A percentile compares a stretch with the other conserved stretches of the same genome.
These are phyloP conservation scores for Hibiscus trionum DNA, from an alignment of 345 rosid genomes.

Conservation along the genomic window DNA sequence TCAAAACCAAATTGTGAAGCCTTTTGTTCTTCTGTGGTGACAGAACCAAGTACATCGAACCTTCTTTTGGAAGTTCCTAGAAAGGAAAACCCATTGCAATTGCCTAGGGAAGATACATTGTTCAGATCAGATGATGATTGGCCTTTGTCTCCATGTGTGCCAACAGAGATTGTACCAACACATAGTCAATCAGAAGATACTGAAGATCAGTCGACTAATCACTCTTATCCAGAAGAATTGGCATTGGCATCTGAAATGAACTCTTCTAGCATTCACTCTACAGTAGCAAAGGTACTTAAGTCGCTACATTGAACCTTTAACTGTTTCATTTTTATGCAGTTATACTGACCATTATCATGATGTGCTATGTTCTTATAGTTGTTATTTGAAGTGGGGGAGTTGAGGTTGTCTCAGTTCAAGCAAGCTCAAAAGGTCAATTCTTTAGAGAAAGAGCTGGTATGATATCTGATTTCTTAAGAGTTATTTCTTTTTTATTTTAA, in stretches of 20 bases:
- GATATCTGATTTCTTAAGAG: not conserved
- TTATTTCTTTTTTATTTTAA: not conserved
- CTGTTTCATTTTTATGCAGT: not conserved
- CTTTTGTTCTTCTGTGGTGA: not conserved
- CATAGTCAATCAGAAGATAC: slow-evolving; percentile 14
- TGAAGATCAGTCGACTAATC: slow-evolving; percentile 7
- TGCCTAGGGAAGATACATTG: not conserved
- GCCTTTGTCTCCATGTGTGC: slow-evolving; percentile 17
- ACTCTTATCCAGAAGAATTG: slow-evolving; percentile 1
- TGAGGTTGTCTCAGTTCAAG: slow-evolving; percentile 31
- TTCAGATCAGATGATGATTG: slow-evolving; percentile 15
- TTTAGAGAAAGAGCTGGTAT: slow-evolving; percentile 49
- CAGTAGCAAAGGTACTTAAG: slow-evolving; percentile 30
- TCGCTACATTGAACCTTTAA: not conserved
- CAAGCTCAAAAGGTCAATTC: slow-evolving; percentile 29
- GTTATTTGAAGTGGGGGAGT: slow-evolving; percentile 26
- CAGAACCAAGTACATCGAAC: not conserved
- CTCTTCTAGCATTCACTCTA: slow-evolving; percentile 13
- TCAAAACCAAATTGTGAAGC: not conserved
- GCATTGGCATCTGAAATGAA: slow-evolving; percentile 8
- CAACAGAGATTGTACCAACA: slow-evolving; percentile 15
- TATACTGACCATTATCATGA: not conserved
- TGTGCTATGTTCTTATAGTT: slow-evolving; percentile 24
- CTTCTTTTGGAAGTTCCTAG: slow-evolving; percentile 2
- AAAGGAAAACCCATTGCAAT: not conserved